Evolutionary conservation across 257 asterid genomes (phyloP).

Genomic region (Thymus quinquecostatus): DNA sequence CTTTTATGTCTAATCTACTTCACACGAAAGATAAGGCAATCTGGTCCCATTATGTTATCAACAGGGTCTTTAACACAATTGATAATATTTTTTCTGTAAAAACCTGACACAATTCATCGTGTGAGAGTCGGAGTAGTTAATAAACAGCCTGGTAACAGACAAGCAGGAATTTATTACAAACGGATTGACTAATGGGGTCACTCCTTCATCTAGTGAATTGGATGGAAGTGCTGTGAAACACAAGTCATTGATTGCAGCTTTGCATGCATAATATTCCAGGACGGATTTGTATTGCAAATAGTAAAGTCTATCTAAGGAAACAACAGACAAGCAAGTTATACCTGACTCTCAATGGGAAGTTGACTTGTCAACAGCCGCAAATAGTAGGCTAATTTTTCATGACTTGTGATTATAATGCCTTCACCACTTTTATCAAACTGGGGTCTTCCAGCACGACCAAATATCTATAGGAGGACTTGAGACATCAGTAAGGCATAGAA

Average conservation of each 20-base stretch:
- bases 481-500: conserved; percentile 31
- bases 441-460: conserved; percentile 99
- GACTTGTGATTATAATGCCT: conserved; percentile 92
- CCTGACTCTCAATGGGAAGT: conserved; percentile 99
- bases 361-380: conserved; percentile 92
- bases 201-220: conserved; percentile 9
- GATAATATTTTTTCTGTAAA: neutral
- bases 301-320: conserved; percentile 19
- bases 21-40: neutral
- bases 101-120: neutral
- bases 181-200: neutral
- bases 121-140: conserved; percentile 6
- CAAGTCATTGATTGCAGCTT: conserved; percentile 19
- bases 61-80: neutral
- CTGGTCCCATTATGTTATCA: conserved; percentile 14
- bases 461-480: conserved; percentile 59
- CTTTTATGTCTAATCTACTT: neutral
- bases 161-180: conserved; percentile 5
- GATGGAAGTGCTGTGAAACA: neutral
- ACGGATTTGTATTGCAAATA: conserved; percentile 1
- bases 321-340: conserved; percentile 30
- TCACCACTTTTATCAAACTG: conserved; percentile 99
- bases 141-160: neutral
- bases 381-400: conserved; percentile 87
- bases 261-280: conserved; percentile 18